A percentile compares a stretch with the other conserved stretches of the same genome.
These are phyloP conservation scores for Ogataea kodamae DNA, from an alignment of 805 yeast species.

Conservation along the genomic window DNA sequence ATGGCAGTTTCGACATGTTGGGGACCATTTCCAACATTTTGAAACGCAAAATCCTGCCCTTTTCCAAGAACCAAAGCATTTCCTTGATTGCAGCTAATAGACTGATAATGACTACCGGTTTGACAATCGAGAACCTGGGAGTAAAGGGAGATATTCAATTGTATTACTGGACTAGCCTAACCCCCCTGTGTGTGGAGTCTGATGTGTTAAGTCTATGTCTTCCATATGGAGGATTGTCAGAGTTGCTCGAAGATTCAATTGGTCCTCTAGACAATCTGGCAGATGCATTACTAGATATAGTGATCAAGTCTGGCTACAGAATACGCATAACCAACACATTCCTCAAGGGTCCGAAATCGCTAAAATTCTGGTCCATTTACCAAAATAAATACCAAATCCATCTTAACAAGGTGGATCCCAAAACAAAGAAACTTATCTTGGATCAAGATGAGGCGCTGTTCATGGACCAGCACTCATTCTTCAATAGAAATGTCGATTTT, in stretches of 20 bases:
- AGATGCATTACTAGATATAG: constrained; percentile 44
- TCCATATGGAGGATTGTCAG: constrained; percentile 35
- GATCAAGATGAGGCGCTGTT: constrained; percentile 36
- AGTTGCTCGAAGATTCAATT: constrained; percentile 44
- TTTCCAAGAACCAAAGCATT: constrained; percentile 10
- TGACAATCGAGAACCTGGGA: constrained; percentile 24
- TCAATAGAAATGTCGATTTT: constrained; percentile 55
- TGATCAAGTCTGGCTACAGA: constrained; percentile 37
- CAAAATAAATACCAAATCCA: constrained; percentile 31
- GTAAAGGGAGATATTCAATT: constrained; percentile 27
- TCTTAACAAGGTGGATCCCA: constrained; percentile 31
- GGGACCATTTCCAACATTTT: constrained; percentile 12
- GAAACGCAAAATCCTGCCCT: constrained; percentile 20
- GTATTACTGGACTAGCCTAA: constrained; percentile 22
- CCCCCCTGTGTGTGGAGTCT: constrained; percentile 31
- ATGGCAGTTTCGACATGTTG: constrained; percentile 13
- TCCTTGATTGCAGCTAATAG: constrained; percentile 19
- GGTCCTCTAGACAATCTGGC: constrained; percentile 48
- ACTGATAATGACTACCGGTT: constrained; percentile 14
- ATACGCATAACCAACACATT: constrained; percentile 52
- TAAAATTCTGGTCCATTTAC: constrained; percentile 43
- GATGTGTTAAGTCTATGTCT: constrained; percentile 43
- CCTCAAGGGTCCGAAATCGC: constrained; percentile 58
- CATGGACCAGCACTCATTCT: constrained; percentile 33
- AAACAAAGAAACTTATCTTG: constrained; percentile 30